Evolutionary conservation across 2,329 filamentous ascomycete genomes (phyloP).

Genomic region (Xylaria sp.): DNA sequence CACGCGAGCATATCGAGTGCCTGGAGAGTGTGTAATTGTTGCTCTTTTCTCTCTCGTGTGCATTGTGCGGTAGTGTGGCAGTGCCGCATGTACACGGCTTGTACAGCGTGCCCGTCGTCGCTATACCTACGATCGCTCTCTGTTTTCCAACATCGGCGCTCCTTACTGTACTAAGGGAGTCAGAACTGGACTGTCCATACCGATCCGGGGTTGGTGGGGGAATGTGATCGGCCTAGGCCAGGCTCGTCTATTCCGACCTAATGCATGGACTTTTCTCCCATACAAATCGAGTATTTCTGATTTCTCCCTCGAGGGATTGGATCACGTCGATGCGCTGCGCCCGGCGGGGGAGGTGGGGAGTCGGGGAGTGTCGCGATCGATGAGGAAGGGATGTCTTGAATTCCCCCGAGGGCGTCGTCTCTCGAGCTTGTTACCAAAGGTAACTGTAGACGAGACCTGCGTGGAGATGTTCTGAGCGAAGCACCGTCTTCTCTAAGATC

Average conservation of each 20-base stretch:
- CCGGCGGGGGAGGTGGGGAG: slow-evolving; percentile 25
- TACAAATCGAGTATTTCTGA: slow-evolving; percentile 19
- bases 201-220: slow-evolving; percentile 24
- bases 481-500: background rate
- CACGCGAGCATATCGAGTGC: slow-evolving; percentile 22
- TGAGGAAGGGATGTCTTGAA: background rate
- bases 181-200: background rate
- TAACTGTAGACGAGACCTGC: slow-evolving; percentile 13
- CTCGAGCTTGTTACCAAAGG: background rate
- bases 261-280: slow-evolving; percentile 34
- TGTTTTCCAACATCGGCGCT: background rate
- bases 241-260: slow-evolving; percentile 27
- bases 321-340: slow-evolving; percentile 19
- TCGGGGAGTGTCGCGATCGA: slow-evolving; percentile 12
- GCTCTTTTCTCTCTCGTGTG: slow-evolving; percentile 10
- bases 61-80: slow-evolving; percentile 13
- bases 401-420: background rate
- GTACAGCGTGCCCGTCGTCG: slow-evolving; percentile 10
- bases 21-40: slow-evolving; percentile 8
- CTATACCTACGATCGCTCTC: slow-evolving; percentile 18
- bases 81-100: slow-evolving; percentile 17
- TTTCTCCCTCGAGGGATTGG: slow-evolving; percentile 24
- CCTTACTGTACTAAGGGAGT: slow-evolving; percentile 1
- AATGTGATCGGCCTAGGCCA: slow-evolving; percentile 16
- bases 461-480: background rate